These are phyloP conservation scores for Mesembryanthemum crystallinum DNA, from an alignment of 148 eudicot species.

Conservation along the genomic window DNA sequence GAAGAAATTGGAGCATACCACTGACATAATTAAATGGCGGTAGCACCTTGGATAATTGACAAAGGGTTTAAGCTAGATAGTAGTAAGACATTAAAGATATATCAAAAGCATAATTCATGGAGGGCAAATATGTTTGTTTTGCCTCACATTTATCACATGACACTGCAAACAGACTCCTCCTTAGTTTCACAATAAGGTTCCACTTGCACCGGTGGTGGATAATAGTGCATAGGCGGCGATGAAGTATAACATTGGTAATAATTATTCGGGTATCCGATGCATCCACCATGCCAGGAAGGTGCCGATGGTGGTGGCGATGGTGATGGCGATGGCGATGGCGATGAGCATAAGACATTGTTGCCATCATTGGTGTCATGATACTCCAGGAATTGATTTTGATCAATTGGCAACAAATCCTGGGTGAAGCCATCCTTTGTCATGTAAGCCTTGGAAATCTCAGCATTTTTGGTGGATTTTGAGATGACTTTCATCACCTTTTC, in stretches of 20 bases:
- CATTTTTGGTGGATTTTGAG: slow-evolving; percentile 16
- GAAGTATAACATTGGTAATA: not conserved
- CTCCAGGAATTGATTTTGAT: not conserved
- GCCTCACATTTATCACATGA: not conserved
- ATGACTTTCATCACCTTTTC: slow-evolving; percentile 11
- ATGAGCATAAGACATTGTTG: not conserved
- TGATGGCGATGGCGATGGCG: no score
- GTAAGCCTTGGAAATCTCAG: slow-evolving; percentile 9
- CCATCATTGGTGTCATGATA: not conserved
- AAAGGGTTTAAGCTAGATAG: no score
- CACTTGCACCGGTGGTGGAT: not conserved
- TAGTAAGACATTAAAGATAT: no score
- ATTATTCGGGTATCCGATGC: not conserved
- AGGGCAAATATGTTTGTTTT: no score
- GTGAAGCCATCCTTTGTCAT: slow-evolving; percentile 7
- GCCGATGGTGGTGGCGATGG: no score
- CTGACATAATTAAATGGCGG: no score
- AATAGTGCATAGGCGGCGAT: not conserved
- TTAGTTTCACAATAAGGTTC: not conserved
- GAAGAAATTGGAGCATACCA: no score
- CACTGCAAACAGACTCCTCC: not conserved
- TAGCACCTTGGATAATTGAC: no score
- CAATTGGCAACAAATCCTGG: not conserved
- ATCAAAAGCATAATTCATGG: no score
- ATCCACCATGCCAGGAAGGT: no score